Conservation (phyloP, 148 eudicot species). For the Selenicereus undatus region DNA sequence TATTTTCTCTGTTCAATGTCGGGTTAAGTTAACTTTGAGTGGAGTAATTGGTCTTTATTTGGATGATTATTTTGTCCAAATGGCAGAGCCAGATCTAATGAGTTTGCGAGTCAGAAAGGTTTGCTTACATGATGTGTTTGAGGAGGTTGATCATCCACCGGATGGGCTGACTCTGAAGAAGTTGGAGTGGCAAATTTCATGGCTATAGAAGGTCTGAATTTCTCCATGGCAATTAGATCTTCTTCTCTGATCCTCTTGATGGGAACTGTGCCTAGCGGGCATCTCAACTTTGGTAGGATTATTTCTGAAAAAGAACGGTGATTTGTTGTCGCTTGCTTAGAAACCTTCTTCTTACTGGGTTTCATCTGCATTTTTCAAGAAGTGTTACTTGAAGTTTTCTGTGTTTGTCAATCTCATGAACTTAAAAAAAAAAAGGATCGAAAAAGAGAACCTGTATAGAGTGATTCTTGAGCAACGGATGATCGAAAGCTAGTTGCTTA, state of each 20-base stretch:
- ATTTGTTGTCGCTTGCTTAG: background rate
- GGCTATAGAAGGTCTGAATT: background rate
- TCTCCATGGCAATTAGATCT: constrained; percentile 20
- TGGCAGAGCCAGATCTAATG: too few relatives aligned
- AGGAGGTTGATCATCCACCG: too few relatives aligned
- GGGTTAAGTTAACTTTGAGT: too few relatives aligned
- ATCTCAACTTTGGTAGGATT: constrained; percentile 10
- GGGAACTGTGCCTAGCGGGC: constrained; percentile 25
- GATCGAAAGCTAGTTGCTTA: constrained; percentile 23
- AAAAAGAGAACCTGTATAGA: constrained; percentile 15
- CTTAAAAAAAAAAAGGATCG: background rate
- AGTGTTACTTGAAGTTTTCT: background rate
- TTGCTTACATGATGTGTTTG: too few relatives aligned
- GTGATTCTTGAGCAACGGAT: constrained; percentile 29
- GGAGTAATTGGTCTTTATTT: too few relatives aligned
- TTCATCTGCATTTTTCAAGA: constrained; percentile 12
- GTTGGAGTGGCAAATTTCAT: background rate
- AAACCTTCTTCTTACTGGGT: background rate
- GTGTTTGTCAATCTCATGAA: too few relatives aligned
- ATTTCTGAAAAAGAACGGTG: background rate
- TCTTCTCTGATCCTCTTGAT: constrained; percentile 23
- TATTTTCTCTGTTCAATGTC: too few relatives aligned
- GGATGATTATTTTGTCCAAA: too few relatives aligned
- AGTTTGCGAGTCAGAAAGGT: too few relatives aligned
- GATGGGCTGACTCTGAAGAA: too few relatives aligned